Evolutionary conservation across 2,329 filamentous ascomycete genomes (phyloP).

Genomic region (Cercospora brassicicola): DNA sequence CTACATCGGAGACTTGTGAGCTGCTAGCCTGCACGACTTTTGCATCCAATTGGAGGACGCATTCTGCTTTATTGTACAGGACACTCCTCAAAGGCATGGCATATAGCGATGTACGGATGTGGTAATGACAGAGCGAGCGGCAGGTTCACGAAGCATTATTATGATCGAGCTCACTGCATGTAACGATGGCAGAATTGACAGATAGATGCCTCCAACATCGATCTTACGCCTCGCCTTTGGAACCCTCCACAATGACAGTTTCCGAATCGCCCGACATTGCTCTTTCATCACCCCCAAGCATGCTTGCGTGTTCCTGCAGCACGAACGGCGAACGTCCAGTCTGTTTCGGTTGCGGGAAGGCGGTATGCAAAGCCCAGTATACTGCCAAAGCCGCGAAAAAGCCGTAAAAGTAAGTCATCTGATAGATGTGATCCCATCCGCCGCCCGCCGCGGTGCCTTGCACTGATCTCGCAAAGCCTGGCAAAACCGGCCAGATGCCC

Average conservation of each 20-base stretch:
- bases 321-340: conserved; percentile 20
- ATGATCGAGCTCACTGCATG: background rate
- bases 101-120: background rate
- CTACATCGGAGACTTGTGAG: conserved; percentile 30
- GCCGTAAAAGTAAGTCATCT: conserved; percentile 25
- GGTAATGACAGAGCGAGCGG: background rate
- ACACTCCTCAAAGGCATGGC: background rate
- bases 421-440: conserved; percentile 21
- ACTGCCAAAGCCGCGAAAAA: conserved; percentile 18
- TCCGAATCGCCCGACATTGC: background rate
- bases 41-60: background rate
- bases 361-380: conserved; percentile 11
- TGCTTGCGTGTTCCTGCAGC: conserved; percentile 14
- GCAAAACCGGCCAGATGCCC: conserved; percentile 19
- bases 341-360: conserved; percentile 17
- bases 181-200: background rate
- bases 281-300: background rate
- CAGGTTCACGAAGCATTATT: background rate
- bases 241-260: background rate
- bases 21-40: background rate
- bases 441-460: background rate
- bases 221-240: background rate
- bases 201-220: background rate
- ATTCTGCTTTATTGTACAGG: background rate
- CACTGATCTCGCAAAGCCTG: conserved; percentile 24